Evolutionary conservation across 768 basidiomycete species (phyloP).

Genomic region (Tricholoma sp.): DNA sequence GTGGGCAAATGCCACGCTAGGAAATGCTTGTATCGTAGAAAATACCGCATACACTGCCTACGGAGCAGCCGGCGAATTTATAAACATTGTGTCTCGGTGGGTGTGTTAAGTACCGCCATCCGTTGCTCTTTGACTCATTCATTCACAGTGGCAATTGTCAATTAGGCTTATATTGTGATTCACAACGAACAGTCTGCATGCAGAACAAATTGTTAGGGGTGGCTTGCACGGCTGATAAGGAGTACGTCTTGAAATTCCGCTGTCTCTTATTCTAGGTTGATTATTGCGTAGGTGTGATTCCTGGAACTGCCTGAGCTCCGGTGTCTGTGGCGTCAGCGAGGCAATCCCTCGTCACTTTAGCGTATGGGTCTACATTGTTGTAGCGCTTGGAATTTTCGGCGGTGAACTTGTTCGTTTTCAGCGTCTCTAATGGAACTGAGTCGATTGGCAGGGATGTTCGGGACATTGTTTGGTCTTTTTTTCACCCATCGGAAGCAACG

Average conservation of each 20-base stretch:
- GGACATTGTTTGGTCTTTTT: slow-evolving; percentile 63
- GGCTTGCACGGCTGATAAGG: slow-evolving; percentile 50
- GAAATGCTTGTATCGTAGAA: slow-evolving; percentile 61
- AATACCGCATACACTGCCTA: slow-evolving; percentile 80
- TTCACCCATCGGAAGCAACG: slow-evolving; percentile 68
- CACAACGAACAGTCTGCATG: slow-evolving; percentile 50
- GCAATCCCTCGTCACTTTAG: slow-evolving; percentile 59
- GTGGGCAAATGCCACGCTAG: slow-evolving; percentile 74
- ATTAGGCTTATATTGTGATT: slow-evolving; percentile 73
- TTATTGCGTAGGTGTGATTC: slow-evolving; percentile 52
- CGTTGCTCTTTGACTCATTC: neutral
- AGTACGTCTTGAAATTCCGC: slow-evolving; percentile 28
- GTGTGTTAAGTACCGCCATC: slow-evolving; percentile 8
- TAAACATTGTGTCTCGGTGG: slow-evolving; percentile 79
- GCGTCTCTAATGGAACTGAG: neutral
- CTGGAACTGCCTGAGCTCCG: slow-evolving; percentile 63
- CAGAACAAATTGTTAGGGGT: slow-evolving; percentile 51
- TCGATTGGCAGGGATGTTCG: slow-evolving; percentile 58
- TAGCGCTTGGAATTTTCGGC: slow-evolving; percentile 65
- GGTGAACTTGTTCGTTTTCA: slow-evolving; percentile 38
- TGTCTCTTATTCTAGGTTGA: neutral
- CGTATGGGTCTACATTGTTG: slow-evolving; percentile 66
- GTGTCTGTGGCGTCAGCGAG: slow-evolving; percentile 58
- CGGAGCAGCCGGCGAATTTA: slow-evolving; percentile 51
- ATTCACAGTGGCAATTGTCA: slow-evolving; percentile 62